Base-by-base conservation (phyloP, 345 rosid species). In the Populus simonii region DNA sequence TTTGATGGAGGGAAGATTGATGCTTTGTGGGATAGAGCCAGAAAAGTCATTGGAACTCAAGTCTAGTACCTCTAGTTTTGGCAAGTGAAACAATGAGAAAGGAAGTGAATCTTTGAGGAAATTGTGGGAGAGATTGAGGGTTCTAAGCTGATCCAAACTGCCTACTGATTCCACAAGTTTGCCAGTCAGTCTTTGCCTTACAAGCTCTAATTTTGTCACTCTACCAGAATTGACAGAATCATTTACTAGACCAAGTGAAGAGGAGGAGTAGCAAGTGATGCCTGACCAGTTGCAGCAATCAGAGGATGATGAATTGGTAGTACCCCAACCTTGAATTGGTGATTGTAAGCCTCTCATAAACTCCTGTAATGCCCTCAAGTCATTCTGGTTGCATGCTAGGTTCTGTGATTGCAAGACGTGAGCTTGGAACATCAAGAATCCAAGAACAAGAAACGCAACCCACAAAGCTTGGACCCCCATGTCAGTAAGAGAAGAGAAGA, bases 281-380 rank as follows among this genome's bases (percentile, higher is more conserved):
- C 96, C 97, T 10, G 57, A 70, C 96, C 96, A 93, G 36, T 49
- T 33, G 68, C 98, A 89, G 86, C 96, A 93, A 70, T 86, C 85
- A 47, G 63, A 18, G 8, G 87, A 84, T 13, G 80, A 73, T 59
- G 65, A 59, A n/a, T n/a, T 23, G 75, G 78, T 86, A 13, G 66
- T 7, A 8, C 55, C 67, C 92, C 93, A 91, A 6, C 75, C 90
- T 1, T 74, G 80, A 66, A 90, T 87, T 25, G 76, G 76, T 9
- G 82, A 76, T 11, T 84, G 83, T 70, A 91, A 79, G 59, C 76
- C 86, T 4, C 31, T 29, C 81, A 74, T 49, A 74, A 93, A 89
- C 66, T 79, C 87, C 53, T 15, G 78, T 36, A 93, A 86, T 12
- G 92, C 94, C 4, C 20, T 76, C 65, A 80, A 83, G 82, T 93